Conservation (phyloP, 371 early-diverging fungal genomes). For the Lichtheimia ornata region DNA sequence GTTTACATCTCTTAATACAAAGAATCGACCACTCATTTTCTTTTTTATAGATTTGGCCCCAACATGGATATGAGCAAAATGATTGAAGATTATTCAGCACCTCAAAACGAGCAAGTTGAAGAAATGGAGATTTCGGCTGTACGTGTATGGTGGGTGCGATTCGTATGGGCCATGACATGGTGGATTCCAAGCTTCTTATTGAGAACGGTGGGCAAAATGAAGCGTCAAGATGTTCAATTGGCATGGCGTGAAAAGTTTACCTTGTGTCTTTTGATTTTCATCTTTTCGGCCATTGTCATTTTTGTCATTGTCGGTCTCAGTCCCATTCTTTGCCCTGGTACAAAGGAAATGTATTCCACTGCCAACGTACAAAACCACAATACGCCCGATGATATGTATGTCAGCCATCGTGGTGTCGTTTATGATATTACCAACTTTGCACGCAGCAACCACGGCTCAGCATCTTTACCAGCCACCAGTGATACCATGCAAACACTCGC, state of each 20-base stretch:
- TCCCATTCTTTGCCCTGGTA: conserved; percentile 86
- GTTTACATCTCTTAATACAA: neutral
- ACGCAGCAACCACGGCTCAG: conserved; percentile 51
- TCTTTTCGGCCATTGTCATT: conserved; percentile 77
- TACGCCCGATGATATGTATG: conserved; percentile 49
- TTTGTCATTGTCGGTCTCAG: conserved; percentile 92
- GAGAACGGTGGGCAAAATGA: conserved; percentile 71
- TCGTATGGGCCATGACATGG: conserved; percentile 89
- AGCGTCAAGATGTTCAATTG: conserved; percentile 82
- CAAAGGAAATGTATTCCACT: conserved; percentile 61
- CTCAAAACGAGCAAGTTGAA: conserved; percentile 31
- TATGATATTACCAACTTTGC: conserved; percentile 71
- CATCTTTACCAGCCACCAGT: conserved; percentile 42
- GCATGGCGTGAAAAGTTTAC: conserved; percentile 98
- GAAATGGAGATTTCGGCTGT: conserved; percentile 57
- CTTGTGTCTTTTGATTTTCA: conserved; percentile 84
- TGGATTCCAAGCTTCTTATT: conserved; percentile 82
- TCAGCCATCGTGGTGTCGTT: conserved; percentile 72
- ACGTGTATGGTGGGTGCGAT: conserved; percentile 82
- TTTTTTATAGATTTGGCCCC: conserved; percentile 38
- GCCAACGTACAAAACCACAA: conserved; percentile 50
- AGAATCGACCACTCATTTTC: neutral
- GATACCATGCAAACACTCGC: conserved; percentile 65
- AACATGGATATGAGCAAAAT: conserved; percentile 54
- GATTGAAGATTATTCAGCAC: conserved; percentile 36